Evolutionary conservation across 2,329 filamentous ascomycete genomes (phyloP).

Genomic region (Pseudopyricularia javanii): DNA sequence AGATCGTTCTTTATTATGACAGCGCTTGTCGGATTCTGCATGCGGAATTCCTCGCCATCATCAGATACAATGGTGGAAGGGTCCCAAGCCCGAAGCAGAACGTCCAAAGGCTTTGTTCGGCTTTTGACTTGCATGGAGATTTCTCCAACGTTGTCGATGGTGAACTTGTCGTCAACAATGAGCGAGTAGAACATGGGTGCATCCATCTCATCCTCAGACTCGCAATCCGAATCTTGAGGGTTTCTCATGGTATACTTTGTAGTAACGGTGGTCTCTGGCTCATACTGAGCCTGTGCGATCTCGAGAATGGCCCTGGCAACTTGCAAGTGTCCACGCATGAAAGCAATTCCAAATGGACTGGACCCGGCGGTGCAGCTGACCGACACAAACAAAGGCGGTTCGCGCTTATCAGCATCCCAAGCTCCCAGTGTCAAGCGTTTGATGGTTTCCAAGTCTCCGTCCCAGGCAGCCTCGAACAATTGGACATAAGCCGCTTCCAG

Average conservation of each 20-base stretch:
- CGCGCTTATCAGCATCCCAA: constrained; percentile 40
- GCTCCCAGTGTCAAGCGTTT: constrained; percentile 49
- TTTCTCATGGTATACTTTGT: constrained; percentile 33
- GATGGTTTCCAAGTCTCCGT: constrained; percentile 53
- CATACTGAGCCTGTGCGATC: constrained; percentile 58
- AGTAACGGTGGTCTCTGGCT: constrained; percentile 37
- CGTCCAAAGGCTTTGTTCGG: constrained; percentile 35
- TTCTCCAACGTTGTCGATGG: constrained; percentile 64
- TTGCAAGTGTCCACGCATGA: constrained; percentile 51
- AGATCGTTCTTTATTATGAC: constrained; percentile 40
- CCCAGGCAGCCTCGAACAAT: constrained; percentile 65
- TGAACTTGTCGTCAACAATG: constrained; percentile 55
- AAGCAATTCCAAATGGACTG: constrained; percentile 56
- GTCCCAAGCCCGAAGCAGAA: constrained; percentile 28
- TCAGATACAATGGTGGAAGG: constrained; percentile 18
- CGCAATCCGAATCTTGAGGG: constrained; percentile 20
- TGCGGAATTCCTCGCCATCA: constrained; percentile 8
- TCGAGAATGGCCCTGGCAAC: constrained; percentile 56
- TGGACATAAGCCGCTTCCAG: constrained; percentile 47
- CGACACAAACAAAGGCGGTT: constrained; percentile 52
- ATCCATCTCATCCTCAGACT: constrained; percentile 13
- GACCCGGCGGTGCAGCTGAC: constrained; percentile 37
- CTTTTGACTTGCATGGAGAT: constrained; percentile 58
- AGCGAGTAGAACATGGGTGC: constrained; percentile 35
- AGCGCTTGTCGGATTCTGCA: constrained; percentile 24